Percentiles rank a stretch among this genome's conserved stretches.
Evolutionary conservation across 2,329 filamentous ascomycete species (phyloP).

Genomic region (Neonectria faginata): DNA sequence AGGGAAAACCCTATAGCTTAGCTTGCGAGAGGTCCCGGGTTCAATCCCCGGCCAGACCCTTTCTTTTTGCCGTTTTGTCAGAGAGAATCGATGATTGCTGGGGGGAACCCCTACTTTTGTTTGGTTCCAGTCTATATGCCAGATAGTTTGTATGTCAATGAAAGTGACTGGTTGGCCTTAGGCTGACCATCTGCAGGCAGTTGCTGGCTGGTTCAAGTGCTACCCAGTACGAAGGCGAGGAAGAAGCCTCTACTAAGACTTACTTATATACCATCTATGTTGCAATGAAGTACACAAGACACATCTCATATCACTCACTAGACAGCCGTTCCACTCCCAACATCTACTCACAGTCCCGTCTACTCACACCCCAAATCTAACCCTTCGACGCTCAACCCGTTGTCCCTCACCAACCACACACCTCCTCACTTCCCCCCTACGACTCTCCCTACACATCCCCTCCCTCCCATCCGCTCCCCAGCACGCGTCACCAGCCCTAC

Average conservation of each 20-base stretch:
- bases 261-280: too few relatives aligned
- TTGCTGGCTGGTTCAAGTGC: neutral
- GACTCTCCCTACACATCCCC: neutral
- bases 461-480: neutral
- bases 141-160: too few relatives aligned
- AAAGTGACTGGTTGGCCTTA: too few relatives aligned
- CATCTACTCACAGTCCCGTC: neutral
- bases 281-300: too few relatives aligned
- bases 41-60: slow-evolving; percentile 60
- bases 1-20: slow-evolving; percentile 61
- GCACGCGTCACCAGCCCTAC: neutral
- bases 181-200: too few relatives aligned
- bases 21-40: slow-evolving; percentile 60
- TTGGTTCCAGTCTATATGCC: neutral
- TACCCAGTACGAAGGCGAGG: too few relatives aligned
- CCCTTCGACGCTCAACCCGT: neutral
- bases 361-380: slow-evolving; percentile 11
- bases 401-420: neutral
- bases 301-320: neutral
- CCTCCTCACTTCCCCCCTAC: slow-evolving; percentile 7
- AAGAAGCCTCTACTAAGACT: too few relatives aligned
- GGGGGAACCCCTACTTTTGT: neutral
- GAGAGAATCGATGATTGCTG: too few relatives aligned
- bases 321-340: neutral
- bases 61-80: slow-evolving; percentile 42